Conservation (phyloP, 805 yeast genomes). For the Yamadazyma insecticola region DNA sequence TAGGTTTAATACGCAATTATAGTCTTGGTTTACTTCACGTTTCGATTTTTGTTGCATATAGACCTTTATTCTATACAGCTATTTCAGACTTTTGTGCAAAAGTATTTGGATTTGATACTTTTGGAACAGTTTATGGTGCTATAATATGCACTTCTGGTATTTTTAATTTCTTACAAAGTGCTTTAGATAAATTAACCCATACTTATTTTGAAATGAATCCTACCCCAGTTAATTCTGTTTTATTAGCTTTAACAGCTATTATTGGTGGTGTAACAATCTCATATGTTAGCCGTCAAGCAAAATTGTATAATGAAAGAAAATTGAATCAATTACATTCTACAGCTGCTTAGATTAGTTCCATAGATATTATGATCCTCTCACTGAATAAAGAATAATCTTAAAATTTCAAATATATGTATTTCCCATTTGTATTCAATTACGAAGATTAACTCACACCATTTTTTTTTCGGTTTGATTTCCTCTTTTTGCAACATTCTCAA, state of each 20-base stretch:
- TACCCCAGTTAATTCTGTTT: conserved; percentile 41
- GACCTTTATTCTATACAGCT: conserved; percentile 58
- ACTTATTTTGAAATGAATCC: conserved; percentile 52
- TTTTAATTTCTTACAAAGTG: conserved; percentile 44
- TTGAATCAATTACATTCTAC: conserved; percentile 5
- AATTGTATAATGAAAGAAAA: conserved; percentile 8
- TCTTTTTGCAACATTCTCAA: too few species aligned
- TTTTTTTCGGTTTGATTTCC: too few species aligned
- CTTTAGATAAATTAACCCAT: conserved; percentile 47
- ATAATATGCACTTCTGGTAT: conserved; percentile 51
- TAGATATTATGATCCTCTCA: neutral
- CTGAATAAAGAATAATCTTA: too few species aligned
- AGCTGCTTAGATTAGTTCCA: neutral
- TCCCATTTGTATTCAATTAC: too few species aligned
- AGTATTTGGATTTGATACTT: conserved; percentile 58
- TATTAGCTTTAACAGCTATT: conserved; percentile 36
- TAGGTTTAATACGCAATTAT: conserved; percentile 42
- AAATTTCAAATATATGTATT: too few species aligned
- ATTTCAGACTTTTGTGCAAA: conserved; percentile 57
- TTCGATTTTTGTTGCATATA: conserved; percentile 45
- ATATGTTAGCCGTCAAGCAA: conserved; percentile 26
- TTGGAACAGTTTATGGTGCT: conserved; percentile 57
- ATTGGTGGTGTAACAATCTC: conserved; percentile 39
- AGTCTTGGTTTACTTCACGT: conserved; percentile 42
- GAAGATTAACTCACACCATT: too few species aligned